These are phyloP conservation scores for Komagataella ulmi DNA, from an alignment of 805 yeast genomes.

Conservation along the genomic window DNA sequence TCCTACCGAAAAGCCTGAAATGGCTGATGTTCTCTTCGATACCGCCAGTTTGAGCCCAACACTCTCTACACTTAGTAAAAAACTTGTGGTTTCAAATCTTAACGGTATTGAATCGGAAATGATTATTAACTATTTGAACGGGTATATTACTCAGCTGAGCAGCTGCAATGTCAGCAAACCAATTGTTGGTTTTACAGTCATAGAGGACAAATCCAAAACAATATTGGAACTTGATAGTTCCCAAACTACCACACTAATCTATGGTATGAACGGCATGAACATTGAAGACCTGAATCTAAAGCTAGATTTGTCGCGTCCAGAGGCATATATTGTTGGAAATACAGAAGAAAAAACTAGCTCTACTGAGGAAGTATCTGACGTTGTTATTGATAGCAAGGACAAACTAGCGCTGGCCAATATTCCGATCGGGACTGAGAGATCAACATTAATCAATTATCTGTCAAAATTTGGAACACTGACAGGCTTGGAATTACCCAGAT, in stretches of 20 bases:
- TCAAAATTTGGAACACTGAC: slow-evolving; percentile 24
- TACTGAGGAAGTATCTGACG: slow-evolving; percentile 3
- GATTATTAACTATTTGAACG: background rate
- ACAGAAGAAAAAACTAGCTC: slow-evolving; percentile 3
- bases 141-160: background rate
- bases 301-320: slow-evolving; percentile 27
- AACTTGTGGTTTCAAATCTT: slow-evolving; percentile 11
- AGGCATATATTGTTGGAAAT: slow-evolving; percentile 22
- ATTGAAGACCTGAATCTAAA: slow-evolving; percentile 10
- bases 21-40: slow-evolving; percentile 7
- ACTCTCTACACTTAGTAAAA: slow-evolving; percentile 12
- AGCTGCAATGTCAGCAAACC: background rate
- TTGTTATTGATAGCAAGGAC: slow-evolving; percentile 27
- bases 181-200: background rate
- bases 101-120: slow-evolving; percentile 4
- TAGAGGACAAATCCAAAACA: slow-evolving; percentile 10
- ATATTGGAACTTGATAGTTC: slow-evolving; percentile 38
- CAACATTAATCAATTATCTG: slow-evolving; percentile 28
- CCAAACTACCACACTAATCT: slow-evolving; percentile 40
- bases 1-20: slow-evolving; percentile 18
- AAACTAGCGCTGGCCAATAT: slow-evolving; percentile 33
- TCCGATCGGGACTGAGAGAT: slow-evolving; percentile 26
- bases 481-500: slow-evolving; percentile 31
- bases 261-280: slow-evolving; percentile 25
- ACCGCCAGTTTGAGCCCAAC: slow-evolving; percentile 12